These are phyloP conservation scores for Tubosaeta brunneosetosa DNA, from an alignment of 768 basidiomycete species.

Conservation along the genomic window DNA sequence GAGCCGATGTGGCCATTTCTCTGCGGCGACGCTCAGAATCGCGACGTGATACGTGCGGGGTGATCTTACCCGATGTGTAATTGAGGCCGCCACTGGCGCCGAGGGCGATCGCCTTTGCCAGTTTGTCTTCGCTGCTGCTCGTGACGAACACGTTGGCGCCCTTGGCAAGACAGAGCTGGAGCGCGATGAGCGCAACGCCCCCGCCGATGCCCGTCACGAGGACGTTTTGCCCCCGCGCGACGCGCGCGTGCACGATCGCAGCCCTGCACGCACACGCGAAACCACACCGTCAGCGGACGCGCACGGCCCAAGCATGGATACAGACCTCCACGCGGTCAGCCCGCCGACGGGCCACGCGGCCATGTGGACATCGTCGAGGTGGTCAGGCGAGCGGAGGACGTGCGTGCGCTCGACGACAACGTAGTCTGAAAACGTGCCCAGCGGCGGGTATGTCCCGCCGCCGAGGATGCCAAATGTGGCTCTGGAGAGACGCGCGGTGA, in stretches of 20 bases:
- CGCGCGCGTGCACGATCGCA: constrained; percentile 57
- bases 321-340: constrained; percentile 79
- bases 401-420: constrained; percentile 67
- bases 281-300: neutral
- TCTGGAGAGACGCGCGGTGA: neutral
- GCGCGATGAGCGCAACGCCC: constrained; percentile 71
- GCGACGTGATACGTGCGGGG: neutral
- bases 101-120: constrained; percentile 55
- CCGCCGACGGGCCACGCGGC: constrained; percentile 78
- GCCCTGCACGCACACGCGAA: constrained; percentile 41
- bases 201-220: constrained; percentile 82
- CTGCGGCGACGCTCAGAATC: constrained; percentile 23
- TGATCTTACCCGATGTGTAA: constrained; percentile 55
- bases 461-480: constrained; percentile 66
- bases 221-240: constrained; percentile 61
- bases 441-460: constrained; percentile 43
- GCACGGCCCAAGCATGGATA: neutral
- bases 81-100: constrained; percentile 76
- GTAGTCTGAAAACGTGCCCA: constrained; percentile 77
- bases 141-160: constrained; percentile 84
- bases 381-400: constrained; percentile 58
- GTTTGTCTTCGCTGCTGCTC: constrained; percentile 65
- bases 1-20: constrained; percentile 51
- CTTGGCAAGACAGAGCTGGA: constrained; percentile 71
- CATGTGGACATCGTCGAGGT: constrained; percentile 62